Evolutionary conservation across 1,284 basidiomycete species (phyloP).

Genomic region (Heterobasidion occidentale): DNA sequence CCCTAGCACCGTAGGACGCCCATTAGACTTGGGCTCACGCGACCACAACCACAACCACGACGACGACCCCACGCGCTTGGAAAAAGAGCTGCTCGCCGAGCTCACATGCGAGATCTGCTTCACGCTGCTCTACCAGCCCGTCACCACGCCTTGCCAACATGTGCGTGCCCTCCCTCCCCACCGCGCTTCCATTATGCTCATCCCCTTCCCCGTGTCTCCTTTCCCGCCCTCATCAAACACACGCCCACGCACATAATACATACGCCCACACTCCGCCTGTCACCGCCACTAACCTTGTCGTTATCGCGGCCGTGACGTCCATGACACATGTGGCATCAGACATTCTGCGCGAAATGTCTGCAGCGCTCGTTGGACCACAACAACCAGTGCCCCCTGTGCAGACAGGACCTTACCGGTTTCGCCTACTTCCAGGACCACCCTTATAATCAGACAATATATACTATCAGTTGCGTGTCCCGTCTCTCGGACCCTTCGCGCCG

Average conservation of each 20-base stretch:
- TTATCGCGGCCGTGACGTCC: no score
- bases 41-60: slow-evolving; percentile 9
- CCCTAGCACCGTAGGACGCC: background rate
- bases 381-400: slow-evolving; percentile 78
- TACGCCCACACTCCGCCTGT: no score
- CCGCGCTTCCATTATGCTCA: slow-evolving; percentile 1
- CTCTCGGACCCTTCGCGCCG: background rate
- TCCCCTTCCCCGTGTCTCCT: background rate
- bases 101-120: slow-evolving; percentile 91
- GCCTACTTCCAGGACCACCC: slow-evolving; percentile 79
- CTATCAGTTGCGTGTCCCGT: slow-evolving; percentile 43
- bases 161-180: slow-evolving; percentile 34
- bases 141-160: slow-evolving; percentile 93
- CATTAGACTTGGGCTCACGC: background rate
- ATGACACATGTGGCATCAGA: slow-evolving; percentile 34
- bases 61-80: slow-evolving; percentile 32
- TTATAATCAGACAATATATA: slow-evolving; percentile 56
- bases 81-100: slow-evolving; percentile 67
- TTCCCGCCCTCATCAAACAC: no score
- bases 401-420: slow-evolving; percentile 67
- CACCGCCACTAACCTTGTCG: no score
- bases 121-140: slow-evolving; percentile 73
- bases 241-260: no score
- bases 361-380: slow-evolving; percentile 86
- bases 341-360: slow-evolving; percentile 86